These are phyloP conservation scores for Lipomyces spencermartinsiae DNA, from an alignment of 805 yeast genomes.

Conservation along the genomic window DNA sequence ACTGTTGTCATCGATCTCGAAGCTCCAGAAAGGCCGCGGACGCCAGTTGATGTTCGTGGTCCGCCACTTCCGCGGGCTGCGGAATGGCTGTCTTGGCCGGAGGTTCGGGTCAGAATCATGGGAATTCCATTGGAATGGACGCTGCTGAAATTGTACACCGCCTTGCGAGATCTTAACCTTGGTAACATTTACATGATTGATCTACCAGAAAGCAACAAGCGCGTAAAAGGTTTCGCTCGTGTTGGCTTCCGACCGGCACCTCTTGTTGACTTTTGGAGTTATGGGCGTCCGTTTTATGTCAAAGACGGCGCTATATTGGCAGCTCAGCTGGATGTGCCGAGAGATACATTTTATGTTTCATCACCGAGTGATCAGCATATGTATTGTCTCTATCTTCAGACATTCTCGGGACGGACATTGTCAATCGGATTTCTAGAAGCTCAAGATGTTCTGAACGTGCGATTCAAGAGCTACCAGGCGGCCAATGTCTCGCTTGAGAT, in stretches of 20 bases:
- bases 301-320: background rate
- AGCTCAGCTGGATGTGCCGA: slow-evolving; percentile 4
- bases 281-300: background rate
- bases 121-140: slow-evolving; percentile 3
- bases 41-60: background rate
- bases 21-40: background rate
- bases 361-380: background rate
- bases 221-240: slow-evolving; percentile 1
- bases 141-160: background rate
- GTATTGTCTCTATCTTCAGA: slow-evolving; percentile 6
- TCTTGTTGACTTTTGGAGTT: background rate
- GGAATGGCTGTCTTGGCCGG: background rate
- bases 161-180: background rate
- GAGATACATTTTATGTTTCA: background rate
- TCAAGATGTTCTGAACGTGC: background rate
- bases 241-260: slow-evolving; percentile 5
- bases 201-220: background rate
- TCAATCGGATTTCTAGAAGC: slow-evolving; percentile 1
- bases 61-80: background rate
- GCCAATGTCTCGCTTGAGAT: background rate
- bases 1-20: background rate
- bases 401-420: background rate
- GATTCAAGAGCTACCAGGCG: background rate
- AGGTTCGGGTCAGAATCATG: slow-evolving; percentile 3
- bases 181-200: slow-evolving; percentile 1